Evolutionary conservation across 1,284 basidiomycete genomes (phyloP).

Genomic region (Malassezia psittaci): DNA sequence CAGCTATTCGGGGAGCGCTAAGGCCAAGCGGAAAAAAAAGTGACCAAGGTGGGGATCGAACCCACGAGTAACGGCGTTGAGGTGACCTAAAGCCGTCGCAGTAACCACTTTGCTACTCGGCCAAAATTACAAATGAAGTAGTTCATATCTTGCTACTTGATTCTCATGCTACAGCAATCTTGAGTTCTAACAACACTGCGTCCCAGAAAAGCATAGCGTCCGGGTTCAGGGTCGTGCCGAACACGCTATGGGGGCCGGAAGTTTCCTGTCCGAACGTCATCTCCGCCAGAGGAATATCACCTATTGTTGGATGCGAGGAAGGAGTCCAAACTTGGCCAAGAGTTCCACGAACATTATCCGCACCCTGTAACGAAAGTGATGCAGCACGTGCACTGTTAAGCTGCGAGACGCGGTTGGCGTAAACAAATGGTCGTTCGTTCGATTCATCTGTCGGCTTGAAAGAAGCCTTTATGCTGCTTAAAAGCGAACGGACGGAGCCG

Average conservation of each 20-base stretch:
- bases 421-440: slow-evolving; percentile 36
- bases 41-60: slow-evolving; percentile 21
- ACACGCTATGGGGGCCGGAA: slow-evolving; percentile 17
- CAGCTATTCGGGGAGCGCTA: neutral
- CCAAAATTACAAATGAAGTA: neutral
- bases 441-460: neutral
- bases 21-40: neutral
- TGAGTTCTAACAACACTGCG: slow-evolving; percentile 7
- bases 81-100: slow-evolving; percentile 19
- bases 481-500: slow-evolving; percentile 30
- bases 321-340: slow-evolving; percentile 13
- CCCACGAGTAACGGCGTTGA: slow-evolving; percentile 20
- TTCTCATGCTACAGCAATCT: neutral
- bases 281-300: slow-evolving; percentile 21
- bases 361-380: slow-evolving; percentile 22
- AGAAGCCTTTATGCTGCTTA: slow-evolving; percentile 18
- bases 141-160: neutral
- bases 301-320: neutral
- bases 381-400: slow-evolving; percentile 32
- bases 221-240: slow-evolving; percentile 22
- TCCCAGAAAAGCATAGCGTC: slow-evolving; percentile 14
- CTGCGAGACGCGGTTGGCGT: slow-evolving; percentile 33
- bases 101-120: slow-evolving; percentile 21
- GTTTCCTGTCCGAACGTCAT: slow-evolving; percentile 32
- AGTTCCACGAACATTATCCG: slow-evolving; percentile 31